Conservation (phyloP, 139 green algal genomes). For the Dunaliella primolecta region DNA sequence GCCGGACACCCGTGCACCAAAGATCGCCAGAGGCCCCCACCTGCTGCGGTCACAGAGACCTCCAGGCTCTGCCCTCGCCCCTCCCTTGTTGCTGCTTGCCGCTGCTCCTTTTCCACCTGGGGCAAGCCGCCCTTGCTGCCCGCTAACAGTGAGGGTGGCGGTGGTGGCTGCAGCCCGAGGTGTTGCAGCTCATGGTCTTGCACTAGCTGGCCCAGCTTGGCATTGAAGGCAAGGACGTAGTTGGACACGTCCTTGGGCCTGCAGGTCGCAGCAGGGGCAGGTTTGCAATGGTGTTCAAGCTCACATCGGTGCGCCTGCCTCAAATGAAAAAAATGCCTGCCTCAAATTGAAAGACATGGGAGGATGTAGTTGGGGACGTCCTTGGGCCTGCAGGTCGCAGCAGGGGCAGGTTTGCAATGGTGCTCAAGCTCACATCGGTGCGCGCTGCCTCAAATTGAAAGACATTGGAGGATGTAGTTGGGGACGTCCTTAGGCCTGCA, state of each 20-base stretch:
- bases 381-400: not conserved
- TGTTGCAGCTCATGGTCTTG: slow-evolving; percentile 59
- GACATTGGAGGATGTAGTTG: slow-evolving; percentile 66
- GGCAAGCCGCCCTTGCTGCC: no score
- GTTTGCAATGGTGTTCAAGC: no score
- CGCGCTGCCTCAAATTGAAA: no score
- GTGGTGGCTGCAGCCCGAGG: not conserved
- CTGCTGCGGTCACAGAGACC: not conserved
- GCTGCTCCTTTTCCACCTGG: no score
- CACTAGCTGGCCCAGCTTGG: slow-evolving; percentile 56
- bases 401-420: no score
- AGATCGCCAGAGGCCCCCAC: no score
- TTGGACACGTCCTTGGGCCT: slow-evolving; percentile 17
- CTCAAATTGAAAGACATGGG: no score
- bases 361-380: slow-evolving; percentile 56
- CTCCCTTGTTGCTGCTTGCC: not conserved
- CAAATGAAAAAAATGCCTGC: no score
- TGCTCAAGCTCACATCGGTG: no score
- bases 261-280: not conserved
- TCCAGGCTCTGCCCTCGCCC: not conserved
- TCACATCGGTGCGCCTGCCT: no score
- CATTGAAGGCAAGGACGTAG: slow-evolving; percentile 77
- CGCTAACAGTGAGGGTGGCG: no score
- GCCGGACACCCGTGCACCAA: no score
- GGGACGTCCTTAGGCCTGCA: not conserved